These are phyloP conservation scores for Blastobotrys muscicola DNA, from an alignment of 805 yeast genomes.

Conservation along the genomic window DNA sequence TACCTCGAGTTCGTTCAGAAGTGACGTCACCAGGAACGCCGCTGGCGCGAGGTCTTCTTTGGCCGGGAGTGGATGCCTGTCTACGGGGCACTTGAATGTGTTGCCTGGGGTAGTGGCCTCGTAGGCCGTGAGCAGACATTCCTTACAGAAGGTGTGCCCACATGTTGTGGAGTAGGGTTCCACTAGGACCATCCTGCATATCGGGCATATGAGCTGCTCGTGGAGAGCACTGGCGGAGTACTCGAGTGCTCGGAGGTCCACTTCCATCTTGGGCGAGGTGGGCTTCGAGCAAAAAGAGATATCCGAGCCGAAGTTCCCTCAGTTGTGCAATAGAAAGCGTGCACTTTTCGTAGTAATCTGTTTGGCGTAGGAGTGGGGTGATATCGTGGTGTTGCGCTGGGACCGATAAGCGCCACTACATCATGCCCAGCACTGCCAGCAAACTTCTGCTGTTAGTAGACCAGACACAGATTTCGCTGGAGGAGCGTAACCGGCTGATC, in stretches of 20 bases:
- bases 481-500: conserved; percentile 24
- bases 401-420: background rate
- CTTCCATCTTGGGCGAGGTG: background rate
- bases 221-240: conserved; percentile 14
- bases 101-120: conserved; percentile 3
- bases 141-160: conserved; percentile 59
- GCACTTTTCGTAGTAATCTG: too few species aligned
- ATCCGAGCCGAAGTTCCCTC: too few species aligned
- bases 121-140: conserved; percentile 33
- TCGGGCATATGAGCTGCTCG: conserved; percentile 40
- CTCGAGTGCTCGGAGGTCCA: conserved; percentile 24
- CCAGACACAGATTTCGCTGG: conserved; percentile 23
- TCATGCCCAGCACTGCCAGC: conserved; percentile 6
- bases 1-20: conserved; percentile 53
- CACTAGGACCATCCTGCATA: conserved; percentile 57
- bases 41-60: conserved; percentile 31
- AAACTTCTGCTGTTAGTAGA: conserved; percentile 22
- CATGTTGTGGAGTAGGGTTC: conserved; percentile 55
- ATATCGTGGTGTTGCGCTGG: too few species aligned
- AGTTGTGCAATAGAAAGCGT: too few species aligned
- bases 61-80: conserved; percentile 39
- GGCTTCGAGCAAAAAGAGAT: too few species aligned
- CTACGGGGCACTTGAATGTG: conserved; percentile 45
- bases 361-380: too few species aligned
- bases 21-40: conserved; percentile 46